Percentiles rank a stretch among this genome's conserved stretches.
Conservation (phyloP, 805 yeast genomes). For the Citeromyces matritensis region DNA sequence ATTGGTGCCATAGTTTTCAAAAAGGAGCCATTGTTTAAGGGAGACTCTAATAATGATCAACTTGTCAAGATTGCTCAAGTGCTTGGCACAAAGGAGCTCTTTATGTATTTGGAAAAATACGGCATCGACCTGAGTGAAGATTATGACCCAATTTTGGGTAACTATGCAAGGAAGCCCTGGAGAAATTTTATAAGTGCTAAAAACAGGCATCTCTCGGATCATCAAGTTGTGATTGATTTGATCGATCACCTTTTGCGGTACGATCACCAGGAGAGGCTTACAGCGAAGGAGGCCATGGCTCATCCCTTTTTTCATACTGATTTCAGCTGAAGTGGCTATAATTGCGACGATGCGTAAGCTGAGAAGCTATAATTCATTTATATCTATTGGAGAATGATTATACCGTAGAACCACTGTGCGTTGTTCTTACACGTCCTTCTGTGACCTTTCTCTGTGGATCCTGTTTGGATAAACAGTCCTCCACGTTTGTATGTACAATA, state of each 20-base stretch:
- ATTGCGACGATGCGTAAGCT: constrained; percentile 1
- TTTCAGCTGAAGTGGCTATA: neutral
- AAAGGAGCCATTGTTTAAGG: constrained; percentile 87
- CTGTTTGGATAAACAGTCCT: no score
- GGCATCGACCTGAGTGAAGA: constrained; percentile 58
- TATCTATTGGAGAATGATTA: no score
- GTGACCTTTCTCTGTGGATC: no score
- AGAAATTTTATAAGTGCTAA: constrained; percentile 37
- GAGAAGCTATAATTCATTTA: no score
- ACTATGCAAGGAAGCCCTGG: constrained; percentile 58
- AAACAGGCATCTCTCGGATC: constrained; percentile 32
- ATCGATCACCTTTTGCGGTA: constrained; percentile 61
- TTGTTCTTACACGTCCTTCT: no score
- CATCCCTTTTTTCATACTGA: constrained; percentile 18
- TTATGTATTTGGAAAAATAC: constrained; percentile 53
- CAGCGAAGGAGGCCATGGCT: constrained; percentile 79
- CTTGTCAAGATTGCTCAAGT: constrained; percentile 81
- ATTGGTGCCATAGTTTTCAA: constrained; percentile 78
- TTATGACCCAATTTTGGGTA: constrained; percentile 60
- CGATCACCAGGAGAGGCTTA: constrained; percentile 78
- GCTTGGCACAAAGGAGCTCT: constrained; percentile 68
- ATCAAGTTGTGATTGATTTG: constrained; percentile 48
- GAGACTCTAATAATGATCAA: constrained; percentile 84
- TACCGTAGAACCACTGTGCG: no score
- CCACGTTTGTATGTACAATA: no score